Percentiles rank a stretch among this genome's conserved stretches.
Conservation (phyloP, 2,329 filamentous ascomycete genomes). For the Verticillium longisporum region DNA sequence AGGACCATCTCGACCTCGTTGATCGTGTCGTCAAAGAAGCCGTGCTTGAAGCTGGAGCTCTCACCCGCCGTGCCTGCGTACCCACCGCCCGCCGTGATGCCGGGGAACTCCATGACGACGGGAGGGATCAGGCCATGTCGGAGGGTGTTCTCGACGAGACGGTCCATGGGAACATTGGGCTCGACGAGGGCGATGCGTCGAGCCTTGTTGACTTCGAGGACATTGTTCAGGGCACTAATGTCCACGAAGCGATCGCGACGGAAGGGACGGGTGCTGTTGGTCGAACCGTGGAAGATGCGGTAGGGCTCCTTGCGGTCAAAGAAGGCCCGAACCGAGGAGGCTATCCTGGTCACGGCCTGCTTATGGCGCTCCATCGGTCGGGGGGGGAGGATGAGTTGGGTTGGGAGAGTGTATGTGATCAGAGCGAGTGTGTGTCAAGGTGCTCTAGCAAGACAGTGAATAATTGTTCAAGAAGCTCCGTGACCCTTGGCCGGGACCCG, state of each 20-base stretch:
- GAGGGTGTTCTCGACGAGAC: constrained; percentile 58
- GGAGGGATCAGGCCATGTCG: constrained; percentile 60
- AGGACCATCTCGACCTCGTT: constrained; percentile 62
- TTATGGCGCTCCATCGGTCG: constrained; percentile 42
- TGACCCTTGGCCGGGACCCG: background rate
- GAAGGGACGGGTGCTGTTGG: constrained; percentile 63
- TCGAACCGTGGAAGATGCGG: constrained; percentile 71
- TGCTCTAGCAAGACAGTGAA: background rate
- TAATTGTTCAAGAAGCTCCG: background rate
- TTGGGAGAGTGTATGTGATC: background rate
- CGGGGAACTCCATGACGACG: constrained; percentile 71
- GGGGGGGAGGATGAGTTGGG: background rate
- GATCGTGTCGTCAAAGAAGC: constrained; percentile 64
- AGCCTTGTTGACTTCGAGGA: constrained; percentile 54
- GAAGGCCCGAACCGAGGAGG: constrained; percentile 38
- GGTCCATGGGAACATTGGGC: constrained; percentile 71
- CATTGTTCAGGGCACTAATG: constrained; percentile 56
- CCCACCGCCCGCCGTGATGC: constrained; percentile 67
- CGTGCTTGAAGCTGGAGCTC: constrained; percentile 62
- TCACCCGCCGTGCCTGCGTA: constrained; percentile 67
- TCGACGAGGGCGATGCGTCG: constrained; percentile 59
- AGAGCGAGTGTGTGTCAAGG: background rate
- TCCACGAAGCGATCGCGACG: constrained; percentile 45
- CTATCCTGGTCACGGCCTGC: constrained; percentile 38
- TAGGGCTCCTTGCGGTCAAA: constrained; percentile 50